Conservation (phyloP, 169 alveolate genomes). For the Cryptosporidium ubiquitum region DNA sequence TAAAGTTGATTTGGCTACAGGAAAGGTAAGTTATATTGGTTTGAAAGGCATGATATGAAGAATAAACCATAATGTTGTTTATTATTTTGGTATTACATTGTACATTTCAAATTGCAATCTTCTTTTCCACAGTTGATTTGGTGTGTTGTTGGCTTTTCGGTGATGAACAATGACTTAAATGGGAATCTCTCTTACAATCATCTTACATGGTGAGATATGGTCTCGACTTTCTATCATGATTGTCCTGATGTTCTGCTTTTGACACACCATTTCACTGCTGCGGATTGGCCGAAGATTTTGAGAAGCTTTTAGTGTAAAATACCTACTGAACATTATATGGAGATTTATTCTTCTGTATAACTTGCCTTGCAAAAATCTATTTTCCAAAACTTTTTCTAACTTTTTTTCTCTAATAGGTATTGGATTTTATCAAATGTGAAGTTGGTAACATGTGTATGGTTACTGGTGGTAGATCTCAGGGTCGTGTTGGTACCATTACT, state of each 20-base stretch:
- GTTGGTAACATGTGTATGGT: conserved; percentile 93
- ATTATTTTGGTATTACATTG: too few relatives aligned
- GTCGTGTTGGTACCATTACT: conserved; percentile 97
- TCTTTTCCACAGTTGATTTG: not conserved
- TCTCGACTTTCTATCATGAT: conserved; percentile 42
- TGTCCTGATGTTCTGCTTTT: conserved; percentile 45
- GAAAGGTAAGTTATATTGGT: conserved; percentile 85
- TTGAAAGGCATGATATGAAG: too few relatives aligned
- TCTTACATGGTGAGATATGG: conserved; percentile 35
- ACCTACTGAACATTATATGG: not conserved
- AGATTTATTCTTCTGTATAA: not conserved
- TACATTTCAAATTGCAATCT: too few relatives aligned
- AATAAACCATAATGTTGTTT: too few relatives aligned
- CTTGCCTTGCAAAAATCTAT: not conserved
- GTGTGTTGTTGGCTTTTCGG: conserved; percentile 32
- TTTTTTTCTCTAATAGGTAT: conserved; percentile 71
- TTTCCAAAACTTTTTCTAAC: not conserved
- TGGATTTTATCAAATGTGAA: conserved; percentile 94
- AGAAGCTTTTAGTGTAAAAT: not conserved
- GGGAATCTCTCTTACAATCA: conserved; percentile 71
- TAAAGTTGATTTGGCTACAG: conserved; percentile 93
- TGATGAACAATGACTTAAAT: conserved; percentile 67
- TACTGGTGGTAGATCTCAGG: conserved; percentile 98
- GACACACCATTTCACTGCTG: not conserved
- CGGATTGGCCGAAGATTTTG: not conserved